Evolutionary conservation across 768 basidiomycete species (phyloP), one percentile per base, ranked within the genome.

Genomic region (Boletus edulis): DNA sequence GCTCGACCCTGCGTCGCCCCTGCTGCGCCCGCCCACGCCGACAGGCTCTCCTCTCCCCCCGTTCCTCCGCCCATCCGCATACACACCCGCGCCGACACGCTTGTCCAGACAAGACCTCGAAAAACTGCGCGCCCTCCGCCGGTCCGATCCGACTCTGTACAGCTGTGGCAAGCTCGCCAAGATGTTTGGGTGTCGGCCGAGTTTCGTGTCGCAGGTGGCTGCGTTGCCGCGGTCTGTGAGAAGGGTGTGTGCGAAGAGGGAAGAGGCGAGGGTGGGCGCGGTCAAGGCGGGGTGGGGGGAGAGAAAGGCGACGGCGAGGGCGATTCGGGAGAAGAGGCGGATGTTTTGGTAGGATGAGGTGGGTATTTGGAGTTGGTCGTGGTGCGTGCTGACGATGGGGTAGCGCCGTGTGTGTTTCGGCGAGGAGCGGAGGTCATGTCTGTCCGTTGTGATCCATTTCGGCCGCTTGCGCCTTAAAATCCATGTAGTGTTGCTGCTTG

Each of bases 111-210:
- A 81, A 49, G 73, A 76, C 45, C 68, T 91, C 14, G 76, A 73
- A 40, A 75, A 82, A 61, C 81, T 93, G 46, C 78, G 80, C 37
- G 60, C 76, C 20, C 77, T 93, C 47, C 77, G 91, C 49, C 71
- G 66, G 47, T 73, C 74, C 51, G 73, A 90, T 65, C 89, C 89
- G 1, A 64, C 62, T 7, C 73, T 68, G 34, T 87, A 85, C 71
- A 87, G 85, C 52, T 79, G 86, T 42, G 72, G 72, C 54, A 80
- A 76, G 68, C 79, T 94, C n/a, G 90, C 92, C 29, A 78, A 80
- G 67, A 83, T 81, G 78, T 94, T 94, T 69, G 78, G 78, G 14
- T 89, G 87, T 75, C 84, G 87, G 10, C 77, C 81, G 43, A 73
- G 77, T 45, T 90, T 91, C 59, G 84, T 92, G 52, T 78, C 76